phyloP scores from a whole-genome alignment of 805 yeast genomes.

The Tetrapisispora namnaoensis region DNA sequence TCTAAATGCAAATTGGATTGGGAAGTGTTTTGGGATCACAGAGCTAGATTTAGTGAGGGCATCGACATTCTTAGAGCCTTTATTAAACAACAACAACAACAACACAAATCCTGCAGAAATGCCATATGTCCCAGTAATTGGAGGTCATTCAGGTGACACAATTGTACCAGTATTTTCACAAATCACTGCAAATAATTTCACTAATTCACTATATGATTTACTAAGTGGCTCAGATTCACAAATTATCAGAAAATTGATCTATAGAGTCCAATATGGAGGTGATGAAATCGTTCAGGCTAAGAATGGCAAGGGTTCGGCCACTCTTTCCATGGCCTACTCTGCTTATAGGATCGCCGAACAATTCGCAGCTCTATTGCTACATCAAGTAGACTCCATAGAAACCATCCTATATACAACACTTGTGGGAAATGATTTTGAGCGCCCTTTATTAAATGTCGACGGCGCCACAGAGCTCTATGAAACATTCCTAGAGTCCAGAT shows the following conservation, averaged over 20 bases:
- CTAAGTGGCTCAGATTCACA: conserved; percentile 34
- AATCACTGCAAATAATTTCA: neutral
- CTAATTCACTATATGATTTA: conserved; percentile 21
- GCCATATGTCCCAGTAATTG: conserved; percentile 57
- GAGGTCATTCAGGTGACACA: conserved; percentile 82
- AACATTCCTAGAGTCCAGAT: neutral
- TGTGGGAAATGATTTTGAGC: neutral
- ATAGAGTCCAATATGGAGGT: conserved; percentile 82
- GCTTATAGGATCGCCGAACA: conserved; percentile 62
- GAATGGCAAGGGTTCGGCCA: conserved; percentile 77
- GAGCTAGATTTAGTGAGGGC: conserved; percentile 72
- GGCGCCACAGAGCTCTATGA: conserved; percentile 8
- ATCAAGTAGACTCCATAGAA: neutral
- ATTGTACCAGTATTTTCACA: conserved; percentile 56
- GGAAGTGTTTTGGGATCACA: conserved; percentile 48
- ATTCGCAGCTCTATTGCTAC: neutral
- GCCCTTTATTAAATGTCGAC: conserved; percentile 3
- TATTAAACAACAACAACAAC: conserved; percentile 2
- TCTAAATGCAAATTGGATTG: neutral
- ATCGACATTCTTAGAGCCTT: conserved; percentile 47
- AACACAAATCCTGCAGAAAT: neutral
- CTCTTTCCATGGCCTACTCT: conserved; percentile 79
- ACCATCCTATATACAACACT: conserved; percentile 1
- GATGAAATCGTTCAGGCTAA: conserved; percentile 83
- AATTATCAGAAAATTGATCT: conserved; percentile 39